Evolutionary conservation across 2,329 filamentous ascomycete species (phyloP), one percentile per base, ranked within the genome.

Genomic region (Penicillium sp.): DNA sequence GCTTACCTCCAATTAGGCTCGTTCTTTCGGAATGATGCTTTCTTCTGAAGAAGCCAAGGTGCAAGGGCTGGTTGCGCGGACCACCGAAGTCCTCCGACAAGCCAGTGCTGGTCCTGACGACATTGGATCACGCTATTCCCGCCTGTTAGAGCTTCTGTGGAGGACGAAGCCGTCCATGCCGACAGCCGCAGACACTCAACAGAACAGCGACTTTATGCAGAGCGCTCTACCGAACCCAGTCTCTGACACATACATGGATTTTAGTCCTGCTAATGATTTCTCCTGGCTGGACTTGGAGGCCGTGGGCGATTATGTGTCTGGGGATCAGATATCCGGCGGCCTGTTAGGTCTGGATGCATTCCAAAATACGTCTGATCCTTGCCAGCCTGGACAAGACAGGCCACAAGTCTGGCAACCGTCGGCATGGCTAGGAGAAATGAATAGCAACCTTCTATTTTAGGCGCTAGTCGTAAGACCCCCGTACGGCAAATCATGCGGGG

Each of bases 201-300:
- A 49, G 40, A 66, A 46, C 54, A 66, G 52, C 51, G 67, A 61
- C 51, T 60, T 58, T 49, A 58, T 67, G 38, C 66, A 64, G 47
- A 64, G 47, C 48, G 47, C 65, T 16, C 46, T 64, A n/a, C 38
- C 59, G 22, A 63, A 55, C 47, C 56, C 62, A 41, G 49, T 73
- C 54, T 44, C 70, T 52, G 67, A 74, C 28, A 59, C 59, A 4
- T 65, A 69, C 49, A 54, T 69, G 61, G 57, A 73, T 47, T 68
- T 69, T 61, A 69, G 73, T 61, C 67, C 73, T 42, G 69, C 75
- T 1, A 77, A 80, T 42, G 76, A 79, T 35, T 82, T 83, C 62
- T 81, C 78, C 0, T 83, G 80, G 80, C 69, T 80, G 1, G 78
- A 82, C 56, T 65, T 83, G 4, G 77, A 78, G 47, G 79, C 79